Evolutionary conservation across 2,329 filamentous ascomycete species (phyloP).

Genomic region (Lachnellula suecica): DNA sequence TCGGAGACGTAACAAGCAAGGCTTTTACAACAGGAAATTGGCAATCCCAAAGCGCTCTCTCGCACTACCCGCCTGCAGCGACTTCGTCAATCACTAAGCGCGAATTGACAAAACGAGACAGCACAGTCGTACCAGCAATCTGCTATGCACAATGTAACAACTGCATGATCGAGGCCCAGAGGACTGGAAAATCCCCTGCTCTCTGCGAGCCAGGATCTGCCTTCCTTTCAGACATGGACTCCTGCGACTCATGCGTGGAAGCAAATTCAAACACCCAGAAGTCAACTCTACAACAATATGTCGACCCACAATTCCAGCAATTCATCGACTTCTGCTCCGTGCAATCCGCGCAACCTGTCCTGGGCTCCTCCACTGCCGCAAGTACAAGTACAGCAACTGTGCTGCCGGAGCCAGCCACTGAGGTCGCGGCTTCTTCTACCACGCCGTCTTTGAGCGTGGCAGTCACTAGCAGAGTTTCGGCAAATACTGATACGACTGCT

Average conservation of each 20-base stretch:
- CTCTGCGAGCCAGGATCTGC: conserved; percentile 46
- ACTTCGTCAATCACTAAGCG: conserved; percentile 4
- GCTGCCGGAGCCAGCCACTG: conserved; percentile 6
- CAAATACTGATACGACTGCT: conserved; percentile 5
- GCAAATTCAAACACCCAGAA: conserved; percentile 15
- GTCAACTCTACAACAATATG: conserved; percentile 13
- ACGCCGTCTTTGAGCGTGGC: conserved; percentile 9
- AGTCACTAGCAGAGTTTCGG: conserved; percentile 10
- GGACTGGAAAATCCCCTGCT: conserved; percentile 43
- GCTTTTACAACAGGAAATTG: conserved; percentile 57
- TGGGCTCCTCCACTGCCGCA: conserved; percentile 8
- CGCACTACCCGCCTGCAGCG: conserved; percentile 34
- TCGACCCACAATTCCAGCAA: conserved; percentile 22
- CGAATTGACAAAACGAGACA: conserved; percentile 32
- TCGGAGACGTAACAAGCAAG: conserved; percentile 21
- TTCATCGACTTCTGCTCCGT: conserved; percentile 28
- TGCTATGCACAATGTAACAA: conserved; percentile 57
- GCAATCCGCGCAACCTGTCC: conserved; percentile 4
- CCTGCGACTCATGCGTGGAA: conserved; percentile 37
- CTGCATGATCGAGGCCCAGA: conserved; percentile 45
- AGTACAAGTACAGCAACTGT: conserved; percentile 12
- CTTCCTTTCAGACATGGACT: conserved; percentile 38
- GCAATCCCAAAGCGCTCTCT: conserved; percentile 49
- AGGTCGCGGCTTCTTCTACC: conserved; percentile 6
- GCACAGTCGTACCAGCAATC: conserved; percentile 39